A percentile compares a stretch with the other conserved stretches of the same genome.
Conservation (phyloP, 1,284 basidiomycete genomes). For the Rhodotorula sp. region DNA sequence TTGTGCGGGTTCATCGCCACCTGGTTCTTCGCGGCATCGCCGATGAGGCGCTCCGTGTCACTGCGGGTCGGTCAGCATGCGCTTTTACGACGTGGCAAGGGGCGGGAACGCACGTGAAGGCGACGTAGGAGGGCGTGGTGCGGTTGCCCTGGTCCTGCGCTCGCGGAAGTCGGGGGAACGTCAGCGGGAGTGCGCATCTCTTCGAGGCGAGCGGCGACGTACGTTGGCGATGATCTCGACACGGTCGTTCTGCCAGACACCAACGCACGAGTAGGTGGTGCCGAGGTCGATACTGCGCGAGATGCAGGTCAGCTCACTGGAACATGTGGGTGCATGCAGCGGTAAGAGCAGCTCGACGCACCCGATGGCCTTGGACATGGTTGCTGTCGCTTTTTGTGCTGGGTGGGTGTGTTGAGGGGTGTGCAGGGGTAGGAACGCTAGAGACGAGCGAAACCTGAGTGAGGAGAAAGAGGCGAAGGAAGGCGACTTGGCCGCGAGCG, state of each 20-base stretch:
- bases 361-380: constrained; percentile 25
- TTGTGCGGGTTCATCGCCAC: constrained; percentile 65
- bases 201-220: constrained; percentile 9
- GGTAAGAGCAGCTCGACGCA: background rate
- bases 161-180: background rate
- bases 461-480: background rate
- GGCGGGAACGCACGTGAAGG: constrained; percentile 62
- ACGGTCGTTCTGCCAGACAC: constrained; percentile 98
- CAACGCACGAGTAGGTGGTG: constrained; percentile 68
- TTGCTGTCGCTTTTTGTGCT: background rate
- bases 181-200: background rate
- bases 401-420: background rate
- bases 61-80: constrained; percentile 39
- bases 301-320: constrained; percentile 19
- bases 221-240: constrained; percentile 97
- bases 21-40: constrained; percentile 80
- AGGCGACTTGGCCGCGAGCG: background rate
- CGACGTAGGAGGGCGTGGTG: constrained; percentile 91
- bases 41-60: constrained; percentile 89
- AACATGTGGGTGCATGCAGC: background rate
- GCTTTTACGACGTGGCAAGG: too few species aligned
- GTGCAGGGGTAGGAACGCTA: background rate
- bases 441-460: background rate
- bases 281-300: constrained; percentile 52
- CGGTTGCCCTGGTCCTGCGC: constrained; percentile 90